A percentile compares a stretch with the other conserved stretches of the same genome.
phyloP scores from a whole-genome alignment of 148 eudicot genomes.

The Rhododendron mucronatum region DNA sequence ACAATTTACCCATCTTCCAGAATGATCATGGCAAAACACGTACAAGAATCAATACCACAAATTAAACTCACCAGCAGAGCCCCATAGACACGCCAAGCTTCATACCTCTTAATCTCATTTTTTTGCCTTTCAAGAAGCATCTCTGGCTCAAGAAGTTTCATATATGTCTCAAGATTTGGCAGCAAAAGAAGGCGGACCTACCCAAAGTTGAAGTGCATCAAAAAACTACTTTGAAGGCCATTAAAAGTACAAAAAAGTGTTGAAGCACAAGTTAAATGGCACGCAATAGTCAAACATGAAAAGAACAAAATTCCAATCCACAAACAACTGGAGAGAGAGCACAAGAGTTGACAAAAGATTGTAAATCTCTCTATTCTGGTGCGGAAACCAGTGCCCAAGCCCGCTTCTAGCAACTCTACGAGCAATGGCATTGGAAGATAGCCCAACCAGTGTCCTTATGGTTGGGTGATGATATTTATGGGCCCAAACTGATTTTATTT shows the following conservation, averaged over 20 bases:
- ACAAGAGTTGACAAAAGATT: background rate
- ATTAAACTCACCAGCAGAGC: constrained; percentile 59
- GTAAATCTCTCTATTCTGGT: background rate
- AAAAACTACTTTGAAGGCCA: background rate
- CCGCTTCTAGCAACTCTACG: background rate
- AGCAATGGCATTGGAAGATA: no score
- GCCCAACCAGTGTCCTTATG: background rate
- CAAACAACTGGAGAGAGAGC: background rate
- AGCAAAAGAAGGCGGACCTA: constrained; percentile 65
- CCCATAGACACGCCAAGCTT: constrained; percentile 81
- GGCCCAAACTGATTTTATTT: no score
- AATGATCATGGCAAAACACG: background rate
- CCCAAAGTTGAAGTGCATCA: constrained; percentile 2
- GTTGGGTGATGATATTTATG: background rate
- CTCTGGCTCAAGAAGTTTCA: constrained; percentile 70
- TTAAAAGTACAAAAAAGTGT: background rate
- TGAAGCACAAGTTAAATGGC: background rate
- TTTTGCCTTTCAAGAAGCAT: constrained; percentile 60
- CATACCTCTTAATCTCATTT: constrained; percentile 67
- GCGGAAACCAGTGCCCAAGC: background rate
- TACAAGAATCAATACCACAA: background rate
- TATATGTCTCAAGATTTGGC: constrained; percentile 65
- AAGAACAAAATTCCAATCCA: background rate
- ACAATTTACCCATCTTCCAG: background rate
- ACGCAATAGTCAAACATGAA: background rate